Evolutionary conservation across 805 yeast genomes (phyloP), one percentile per base, ranked within the genome.

Genomic region (Suhomyces pyralidae): DNA sequence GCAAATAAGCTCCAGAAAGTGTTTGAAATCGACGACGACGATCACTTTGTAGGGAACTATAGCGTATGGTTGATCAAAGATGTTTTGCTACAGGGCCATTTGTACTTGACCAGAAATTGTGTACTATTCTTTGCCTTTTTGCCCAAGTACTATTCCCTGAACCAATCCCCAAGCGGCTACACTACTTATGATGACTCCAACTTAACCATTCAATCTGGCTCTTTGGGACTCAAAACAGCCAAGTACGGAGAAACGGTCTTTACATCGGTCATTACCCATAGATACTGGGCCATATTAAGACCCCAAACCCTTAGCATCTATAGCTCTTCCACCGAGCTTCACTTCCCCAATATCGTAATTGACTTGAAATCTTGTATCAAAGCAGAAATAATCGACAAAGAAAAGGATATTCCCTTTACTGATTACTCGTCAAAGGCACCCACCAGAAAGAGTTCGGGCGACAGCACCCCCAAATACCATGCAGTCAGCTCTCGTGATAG

Each of bases 41-140:
- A 86, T 58, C 66, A 67, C n/a, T 77, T 85, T 54, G 59, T 79
- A 30, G 80, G 78, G n/a, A 88, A 84, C 55, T 86, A 78, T 60
- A 79, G 86, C 2, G 83, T 91, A 28, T 92, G 97, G 96, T 72
- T 92, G 36, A 74, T 90, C 52, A 81, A 84, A 54, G 96, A 89
- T 60, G 94, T 92, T 0, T 71, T 93, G 25, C 70, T 91, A 24
- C 97, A 90, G 67, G 98, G 98, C 2, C 92, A 88, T 60, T 66
- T 91, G 15, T 87, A 87, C 59, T 67, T 93, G 24, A 91, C 97
- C 1, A 68, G 74, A 43, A 71, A 78, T 14, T 81, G 81, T 55
- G 64, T 92, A 5, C 69, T 90, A 44, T 93, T 89, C 63, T 86
- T 86, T 70, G 94, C 97, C 0, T 84, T 82, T 58, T 67, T 93